A percentile compares a stretch with the other conserved stretches of the same genome.
phyloP scores from a whole-genome alignment of 768 basidiomycete species.

The Agaricus blazei region DNA sequence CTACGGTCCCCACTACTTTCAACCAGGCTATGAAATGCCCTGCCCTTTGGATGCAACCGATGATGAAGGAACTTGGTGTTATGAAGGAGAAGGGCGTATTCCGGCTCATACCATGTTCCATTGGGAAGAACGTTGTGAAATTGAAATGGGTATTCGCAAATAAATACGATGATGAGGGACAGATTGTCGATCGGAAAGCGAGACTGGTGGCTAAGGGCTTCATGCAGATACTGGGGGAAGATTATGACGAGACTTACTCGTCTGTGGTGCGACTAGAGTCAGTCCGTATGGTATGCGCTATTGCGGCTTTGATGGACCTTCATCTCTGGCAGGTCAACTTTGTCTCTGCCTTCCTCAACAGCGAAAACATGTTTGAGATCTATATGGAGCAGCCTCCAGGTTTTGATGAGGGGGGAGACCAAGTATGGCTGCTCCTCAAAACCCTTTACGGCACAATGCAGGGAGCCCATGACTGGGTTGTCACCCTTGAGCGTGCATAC shows the following conservation, averaged over 20 bases:
- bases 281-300: constrained; percentile 14
- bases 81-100: neutral
- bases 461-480: constrained; percentile 9
- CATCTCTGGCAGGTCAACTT: constrained; percentile 17
- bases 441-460: constrained; percentile 17
- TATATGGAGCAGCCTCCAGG: constrained; percentile 14
- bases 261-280: constrained; percentile 15
- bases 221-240: constrained; percentile 11
- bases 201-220: constrained; percentile 15
- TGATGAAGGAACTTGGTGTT: neutral
- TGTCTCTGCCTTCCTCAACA: constrained; percentile 16
- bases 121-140: constrained; percentile 7
- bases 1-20: neutral
- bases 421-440: constrained; percentile 13
- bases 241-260: constrained; percentile 15
- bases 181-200: constrained; percentile 12
- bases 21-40: constrained; percentile 4
- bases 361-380: constrained; percentile 15
- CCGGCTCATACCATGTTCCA: constrained; percentile 4
- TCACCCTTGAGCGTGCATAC: constrained; percentile 7
- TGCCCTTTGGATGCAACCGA: constrained; percentile 7
- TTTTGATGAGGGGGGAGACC: constrained; percentile 1
- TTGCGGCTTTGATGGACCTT: constrained; percentile 8
- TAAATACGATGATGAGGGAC: constrained; percentile 13
- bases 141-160: constrained; percentile 11